A percentile compares a stretch with the other conserved stretches of the same genome.
Evolutionary conservation across 192 early-diverging fungal species (phyloP).

Genomic region (Phlyctochytrium arcticum): DNA sequence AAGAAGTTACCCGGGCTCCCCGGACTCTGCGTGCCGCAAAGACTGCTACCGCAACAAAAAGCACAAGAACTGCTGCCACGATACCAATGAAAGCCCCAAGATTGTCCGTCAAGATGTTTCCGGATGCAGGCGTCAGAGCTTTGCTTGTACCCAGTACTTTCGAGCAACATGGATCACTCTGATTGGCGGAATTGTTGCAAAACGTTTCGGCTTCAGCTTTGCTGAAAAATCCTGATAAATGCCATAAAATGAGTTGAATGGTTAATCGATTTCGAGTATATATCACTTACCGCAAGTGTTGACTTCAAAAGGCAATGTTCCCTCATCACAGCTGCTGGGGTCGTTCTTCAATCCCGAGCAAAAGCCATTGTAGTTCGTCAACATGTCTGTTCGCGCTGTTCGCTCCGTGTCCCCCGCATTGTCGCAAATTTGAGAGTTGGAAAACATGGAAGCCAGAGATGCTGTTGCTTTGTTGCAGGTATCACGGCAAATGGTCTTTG

Average conservation of each 20-base stretch:
- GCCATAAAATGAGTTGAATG: background rate
- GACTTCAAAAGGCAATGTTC: slow-evolving; percentile 1
- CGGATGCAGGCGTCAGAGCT: too few relatives aligned
- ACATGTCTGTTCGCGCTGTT: background rate
- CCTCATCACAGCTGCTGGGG: background rate
- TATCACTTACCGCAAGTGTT: slow-evolving; percentile 8
- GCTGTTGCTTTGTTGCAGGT: background rate
- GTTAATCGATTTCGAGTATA: background rate
- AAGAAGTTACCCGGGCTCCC: too few relatives aligned
- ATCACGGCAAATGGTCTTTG: background rate
- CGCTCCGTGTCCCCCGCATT: background rate
- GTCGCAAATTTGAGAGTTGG: background rate
- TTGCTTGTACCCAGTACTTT: too few relatives aligned
- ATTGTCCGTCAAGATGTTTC: too few relatives aligned
- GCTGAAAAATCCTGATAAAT: background rate
- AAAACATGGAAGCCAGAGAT: slow-evolving; percentile 1
- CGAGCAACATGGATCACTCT: background rate
- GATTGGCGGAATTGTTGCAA: background rate
- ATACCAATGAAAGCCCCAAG: too few relatives aligned
- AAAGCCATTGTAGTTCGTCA: background rate
- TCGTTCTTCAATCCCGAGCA: background rate
- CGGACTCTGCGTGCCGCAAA: too few relatives aligned
- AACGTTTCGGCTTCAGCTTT: slow-evolving; percentile 1
- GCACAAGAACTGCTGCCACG: too few relatives aligned
- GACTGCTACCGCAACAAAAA: too few relatives aligned